A percentile compares a stretch with the other conserved stretches of the same genome.
These are phyloP conservation scores for Linnemannia elongata DNA, from an alignment of 192 early-diverging fungal species.

Conservation along the genomic window DNA sequence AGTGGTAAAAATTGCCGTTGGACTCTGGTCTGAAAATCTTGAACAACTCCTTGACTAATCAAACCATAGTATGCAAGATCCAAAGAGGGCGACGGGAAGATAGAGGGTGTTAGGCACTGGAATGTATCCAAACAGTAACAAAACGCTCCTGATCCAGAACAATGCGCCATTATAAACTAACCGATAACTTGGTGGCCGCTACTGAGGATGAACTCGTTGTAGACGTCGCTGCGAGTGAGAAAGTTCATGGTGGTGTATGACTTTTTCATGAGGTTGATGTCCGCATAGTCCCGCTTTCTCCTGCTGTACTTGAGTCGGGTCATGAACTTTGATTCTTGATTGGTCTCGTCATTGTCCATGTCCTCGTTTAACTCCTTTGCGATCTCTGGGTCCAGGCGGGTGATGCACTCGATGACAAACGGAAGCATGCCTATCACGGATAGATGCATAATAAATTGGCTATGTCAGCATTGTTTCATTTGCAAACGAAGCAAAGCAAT, in stretches of 20 bases:
- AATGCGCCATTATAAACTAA: not conserved
- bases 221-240: slow-evolving; percentile 41
- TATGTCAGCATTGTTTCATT: not conserved
- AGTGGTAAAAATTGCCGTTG: slow-evolving; percentile 55
- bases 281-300: slow-evolving; percentile 34
- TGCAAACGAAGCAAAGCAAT: not conserved
- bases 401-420: slow-evolving; percentile 43
- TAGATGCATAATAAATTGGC: not conserved
- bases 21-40: slow-evolving; percentile 55
- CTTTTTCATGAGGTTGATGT: slow-evolving; percentile 52
- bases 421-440: slow-evolving; percentile 34
- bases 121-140: not conserved
- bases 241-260: slow-evolving; percentile 57
- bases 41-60: slow-evolving; percentile 44
- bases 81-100: not conserved
- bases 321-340: slow-evolving; percentile 49
- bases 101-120: not conserved
- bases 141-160: not conserved
- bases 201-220: slow-evolving; percentile 55
- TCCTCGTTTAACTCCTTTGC: slow-evolving; percentile 21
- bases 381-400: slow-evolving; percentile 46
- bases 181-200: slow-evolving; percentile 42
- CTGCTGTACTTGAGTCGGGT: slow-evolving; percentile 26
- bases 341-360: slow-evolving; percentile 20
- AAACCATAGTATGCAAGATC: not conserved